Evolutionary conservation across 768 basidiomycete species (phyloP).

Genomic region (Suillus variegatus): DNA sequence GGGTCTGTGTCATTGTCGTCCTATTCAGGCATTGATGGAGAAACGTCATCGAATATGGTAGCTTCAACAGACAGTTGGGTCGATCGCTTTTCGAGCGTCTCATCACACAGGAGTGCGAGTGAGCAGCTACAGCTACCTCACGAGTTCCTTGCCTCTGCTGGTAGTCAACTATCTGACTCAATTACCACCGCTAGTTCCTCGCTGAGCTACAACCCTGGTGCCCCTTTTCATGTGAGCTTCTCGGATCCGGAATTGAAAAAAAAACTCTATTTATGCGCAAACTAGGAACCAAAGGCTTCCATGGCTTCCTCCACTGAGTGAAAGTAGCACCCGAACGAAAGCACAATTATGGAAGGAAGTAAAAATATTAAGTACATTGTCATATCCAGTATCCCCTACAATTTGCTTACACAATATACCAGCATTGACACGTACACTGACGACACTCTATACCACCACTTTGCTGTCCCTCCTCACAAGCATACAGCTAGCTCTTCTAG

Average conservation of each 20-base stretch:
- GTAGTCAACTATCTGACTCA: conserved; percentile 40
- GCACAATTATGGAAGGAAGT: conserved; percentile 91
- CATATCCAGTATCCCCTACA: background rate
- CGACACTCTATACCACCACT: conserved; percentile 82
- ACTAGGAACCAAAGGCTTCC: background rate
- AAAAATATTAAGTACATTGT: conserved; percentile 73
- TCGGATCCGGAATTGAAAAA: background rate
- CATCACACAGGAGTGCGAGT: background rate
- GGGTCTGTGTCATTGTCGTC: conserved; percentile 44
- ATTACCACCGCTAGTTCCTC: conserved; percentile 40
- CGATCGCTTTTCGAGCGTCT: conserved; percentile 34
- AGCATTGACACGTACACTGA: conserved; percentile 90
- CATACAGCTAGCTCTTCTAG: conserved; percentile 84
- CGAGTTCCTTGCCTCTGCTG: conserved; percentile 15
- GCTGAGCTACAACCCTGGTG: conserved; percentile 22
- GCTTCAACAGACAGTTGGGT: conserved; percentile 47
- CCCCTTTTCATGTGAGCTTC: background rate
- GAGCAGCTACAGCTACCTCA: conserved; percentile 14
- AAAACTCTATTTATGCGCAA: background rate
- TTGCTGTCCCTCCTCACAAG: conserved; percentile 86
- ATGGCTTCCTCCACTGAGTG: conserved; percentile 10
- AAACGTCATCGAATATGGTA: conserved; percentile 34
- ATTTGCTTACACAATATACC: conserved; percentile 8
- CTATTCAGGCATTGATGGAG: conserved; percentile 38
- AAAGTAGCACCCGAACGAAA: conserved; percentile 51